Evolutionary conservation across 2,329 filamentous ascomycete genomes (phyloP), one percentile per base, ranked within the genome.

Genomic region (Penicillium vulpinum): DNA sequence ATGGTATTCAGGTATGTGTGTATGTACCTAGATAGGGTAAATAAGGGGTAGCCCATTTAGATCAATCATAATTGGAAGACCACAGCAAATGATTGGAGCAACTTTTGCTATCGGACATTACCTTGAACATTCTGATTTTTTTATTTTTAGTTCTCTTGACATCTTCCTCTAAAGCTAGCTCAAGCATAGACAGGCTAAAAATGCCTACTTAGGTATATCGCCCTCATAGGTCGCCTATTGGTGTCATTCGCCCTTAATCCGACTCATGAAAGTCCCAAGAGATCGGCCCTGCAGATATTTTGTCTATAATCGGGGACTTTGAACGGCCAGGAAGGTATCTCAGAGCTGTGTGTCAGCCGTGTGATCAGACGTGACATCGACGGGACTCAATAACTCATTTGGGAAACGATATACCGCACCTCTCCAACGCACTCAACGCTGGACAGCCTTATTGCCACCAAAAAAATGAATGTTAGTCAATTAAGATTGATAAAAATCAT

Each of bases 331-430:
- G 43, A 31, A n/a, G n/a, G n/a, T 29, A 24, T 10, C 13, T 10
- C 7, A 38, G 26, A 31, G 15, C 31, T 33, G 24, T 29, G 15
- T 11, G 40, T 40, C 21, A 28, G 11, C 16, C 26, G 21, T 26
- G 39, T 38, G 28, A 36, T 51, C 22, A 9, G 38, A 2, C 21
- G 44, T 55, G 51, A 56, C 54, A 54, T 46, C 47, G 35, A 38
- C 61, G 64, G 70, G 70, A 73, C 62, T 59, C 24, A 46, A 67
- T 71, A 70, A 64, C 70, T 62, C 41, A 26, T 68, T 71, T 63
- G 61, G 70, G 70, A 66, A 73, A 70, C 57, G 45, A 67, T 67
- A 70, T 60, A 61, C 70, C 60, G 51, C 24, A 43, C 45, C 39
- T 40, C 18, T 45, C 35, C 33, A 51, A 21, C 44, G 33, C 45